Conservation (phyloP, 306 rosid species). For the Acacia confusa region DNA sequence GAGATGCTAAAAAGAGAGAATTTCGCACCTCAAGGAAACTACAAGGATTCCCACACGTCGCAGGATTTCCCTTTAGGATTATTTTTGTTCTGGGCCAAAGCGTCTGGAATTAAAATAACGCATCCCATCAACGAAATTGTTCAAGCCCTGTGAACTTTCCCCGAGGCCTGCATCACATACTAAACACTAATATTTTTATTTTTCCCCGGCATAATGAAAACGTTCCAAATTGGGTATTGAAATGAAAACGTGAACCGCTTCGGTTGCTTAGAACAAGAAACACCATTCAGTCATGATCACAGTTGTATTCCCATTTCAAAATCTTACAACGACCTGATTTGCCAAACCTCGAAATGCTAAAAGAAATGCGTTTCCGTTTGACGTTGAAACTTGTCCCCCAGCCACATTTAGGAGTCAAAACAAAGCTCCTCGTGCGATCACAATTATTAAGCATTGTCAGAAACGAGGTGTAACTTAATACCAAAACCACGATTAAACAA, state of each 20-base stretch:
- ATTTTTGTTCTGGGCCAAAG: not conserved
- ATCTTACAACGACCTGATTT: not conserved
- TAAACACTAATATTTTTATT: too few relatives aligned
- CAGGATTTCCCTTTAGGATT: too few relatives aligned
- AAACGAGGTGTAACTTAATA: not conserved
- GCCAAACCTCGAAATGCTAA: not conserved
- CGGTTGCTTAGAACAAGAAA: not conserved
- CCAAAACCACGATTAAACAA: constrained; percentile 9
- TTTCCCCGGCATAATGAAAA: too few relatives aligned
- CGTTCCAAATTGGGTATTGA: not conserved
- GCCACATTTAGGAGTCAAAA: not conserved
- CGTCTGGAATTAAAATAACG: not conserved
- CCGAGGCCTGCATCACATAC: not conserved
- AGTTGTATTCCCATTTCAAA: not conserved
- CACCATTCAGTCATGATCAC: not conserved
- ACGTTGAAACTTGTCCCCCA: not conserved
- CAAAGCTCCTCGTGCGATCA: too few relatives aligned
- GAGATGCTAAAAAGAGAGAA: not conserved
- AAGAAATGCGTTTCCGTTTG: not conserved
- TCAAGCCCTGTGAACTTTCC: not conserved
- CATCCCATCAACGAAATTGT: not conserved
- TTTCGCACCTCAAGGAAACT: not conserved
- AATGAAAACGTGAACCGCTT: not conserved
- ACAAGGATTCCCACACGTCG: too few relatives aligned
- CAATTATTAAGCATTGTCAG: not conserved